Base-by-base conservation (phyloP, 306 rosid species). In the Delonix regia region DNA sequence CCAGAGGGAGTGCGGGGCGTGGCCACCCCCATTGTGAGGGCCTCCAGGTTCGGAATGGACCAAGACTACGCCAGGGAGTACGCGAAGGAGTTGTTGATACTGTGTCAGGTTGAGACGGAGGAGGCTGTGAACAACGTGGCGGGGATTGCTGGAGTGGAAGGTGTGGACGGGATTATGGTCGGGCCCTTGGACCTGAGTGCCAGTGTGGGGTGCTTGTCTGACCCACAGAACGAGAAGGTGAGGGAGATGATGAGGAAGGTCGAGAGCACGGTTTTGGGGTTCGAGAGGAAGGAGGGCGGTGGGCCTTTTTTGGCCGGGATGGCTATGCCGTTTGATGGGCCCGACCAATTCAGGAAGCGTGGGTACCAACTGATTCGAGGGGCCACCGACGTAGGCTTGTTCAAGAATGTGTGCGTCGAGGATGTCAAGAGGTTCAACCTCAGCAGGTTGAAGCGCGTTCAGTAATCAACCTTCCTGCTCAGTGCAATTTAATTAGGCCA, bases 31-130 rank as follows among this genome's bases (percentile, higher is more conserved):
- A 72, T 72, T 2, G 77, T 72, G 21, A 72, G 77, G 65, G 77
- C 77, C 0, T 72, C 77, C 25, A 72, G 48, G 22, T 72, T 72
- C n/a, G 77, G 64, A 18, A 51, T 72, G 1, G 77, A 72, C 12
- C 34, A 19, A 4, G 49, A 21, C 0, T 72, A 72, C n/a, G 63
- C 65, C 21, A 34, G 11, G 12, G 45, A 19, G 49, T 72, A 36
- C 48, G 44, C 3, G 34, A 52, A 72, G 18, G 77, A 72, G 51
- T 21, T 72, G 48, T 49, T 72, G 49, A 55, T 72, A 7, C 9
- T 72, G 65, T 72, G 77, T 51, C 77, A 72, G 65, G 65, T 72
- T 10, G 77, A 72, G 51, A 72, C 77, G 6, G 38, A 57, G 30
- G 52, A 53, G 51, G 77, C 51, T 0, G 49, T 72, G 77, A 22